Percentiles rank a stretch among this genome's conserved stretches.
Evolutionary conservation across 1,284 basidiomycete genomes (phyloP).

Genomic region (Ceratobasidium sp.): DNA sequence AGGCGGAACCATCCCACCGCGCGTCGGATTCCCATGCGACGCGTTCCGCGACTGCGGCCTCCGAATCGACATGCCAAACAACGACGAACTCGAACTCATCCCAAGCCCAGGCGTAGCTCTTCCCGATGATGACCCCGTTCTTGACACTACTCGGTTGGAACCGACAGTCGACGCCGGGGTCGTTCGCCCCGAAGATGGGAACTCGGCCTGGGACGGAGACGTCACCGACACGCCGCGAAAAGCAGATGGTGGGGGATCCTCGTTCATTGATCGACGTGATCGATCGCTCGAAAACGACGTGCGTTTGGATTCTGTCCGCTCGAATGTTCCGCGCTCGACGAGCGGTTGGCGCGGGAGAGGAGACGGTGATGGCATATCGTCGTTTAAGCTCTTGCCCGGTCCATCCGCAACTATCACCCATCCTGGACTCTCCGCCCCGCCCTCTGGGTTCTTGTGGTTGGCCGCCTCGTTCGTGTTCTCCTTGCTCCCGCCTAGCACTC

Average conservation of each 20-base stretch:
- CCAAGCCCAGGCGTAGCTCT: slow-evolving; percentile 18
- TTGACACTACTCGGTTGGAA: slow-evolving; percentile 19
- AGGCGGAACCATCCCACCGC: not conserved
- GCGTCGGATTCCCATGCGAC: slow-evolving; percentile 8
- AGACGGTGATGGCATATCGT: slow-evolving; percentile 29
- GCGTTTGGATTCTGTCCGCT: slow-evolving; percentile 12
- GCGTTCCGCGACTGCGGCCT: slow-evolving; percentile 32
- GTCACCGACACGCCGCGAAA: slow-evolving; percentile 10
- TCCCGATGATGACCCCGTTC: not conserved
- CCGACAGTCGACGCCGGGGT: slow-evolving; percentile 36
- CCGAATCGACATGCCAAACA: slow-evolving; percentile 32
- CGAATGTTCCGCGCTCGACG: slow-evolving; percentile 5
- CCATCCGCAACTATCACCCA: slow-evolving; percentile 37
- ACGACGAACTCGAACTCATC: not conserved
- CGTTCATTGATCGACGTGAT: slow-evolving; percentile 18
- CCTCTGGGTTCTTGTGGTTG: slow-evolving; percentile 11
- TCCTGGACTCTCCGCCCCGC: slow-evolving; percentile 26
- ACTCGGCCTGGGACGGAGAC: slow-evolving; percentile 20
- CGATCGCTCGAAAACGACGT: slow-evolving; percentile 40
- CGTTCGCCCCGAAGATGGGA: slow-evolving; percentile 23
- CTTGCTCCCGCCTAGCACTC: slow-evolving; percentile 14
- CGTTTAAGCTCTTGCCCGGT: not conserved
- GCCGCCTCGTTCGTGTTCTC: slow-evolving; percentile 21
- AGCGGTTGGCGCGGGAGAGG: slow-evolving; percentile 27
- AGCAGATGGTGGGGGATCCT: slow-evolving; percentile 38